Evolutionary conservation across 192 early-diverging fungal genomes (phyloP).

Genomic region (Cetraspora pellucida): DNA sequence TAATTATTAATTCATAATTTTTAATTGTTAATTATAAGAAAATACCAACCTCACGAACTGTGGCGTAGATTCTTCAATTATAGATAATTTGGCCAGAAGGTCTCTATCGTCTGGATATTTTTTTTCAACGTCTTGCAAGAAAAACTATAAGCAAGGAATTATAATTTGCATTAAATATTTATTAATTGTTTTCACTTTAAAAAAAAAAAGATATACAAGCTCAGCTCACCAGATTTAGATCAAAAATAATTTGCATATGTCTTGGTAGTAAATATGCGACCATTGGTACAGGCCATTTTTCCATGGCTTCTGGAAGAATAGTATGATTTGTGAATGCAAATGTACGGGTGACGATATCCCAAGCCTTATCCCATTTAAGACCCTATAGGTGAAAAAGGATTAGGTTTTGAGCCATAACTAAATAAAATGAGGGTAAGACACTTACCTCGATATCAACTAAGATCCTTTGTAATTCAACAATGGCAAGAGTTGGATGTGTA

Average conservation of each 20-base stretch:
- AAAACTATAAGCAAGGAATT: constrained; percentile 57
- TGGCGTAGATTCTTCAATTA: constrained; percentile 91
- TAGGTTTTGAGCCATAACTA: neutral
- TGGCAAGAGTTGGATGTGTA: constrained; percentile 94
- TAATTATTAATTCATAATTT: neutral
- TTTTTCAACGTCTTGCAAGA: constrained; percentile 92
- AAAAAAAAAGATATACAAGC: too few species aligned
- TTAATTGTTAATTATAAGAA: too few species aligned
- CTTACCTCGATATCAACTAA: constrained; percentile 84
- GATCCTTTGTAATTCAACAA: constrained; percentile 92
- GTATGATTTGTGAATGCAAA: constrained; percentile 99
- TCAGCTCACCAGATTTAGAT: constrained; percentile 81
- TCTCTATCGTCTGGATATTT: constrained; percentile 85
- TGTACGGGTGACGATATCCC: constrained; percentile 84
- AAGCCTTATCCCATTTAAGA: constrained; percentile 92
- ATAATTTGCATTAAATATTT: neutral
- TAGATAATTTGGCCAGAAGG: constrained; percentile 82
- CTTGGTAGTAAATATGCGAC: constrained; percentile 90
- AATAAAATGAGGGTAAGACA: neutral
- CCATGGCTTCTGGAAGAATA: constrained; percentile 96
- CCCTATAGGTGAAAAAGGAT: constrained; percentile 34
- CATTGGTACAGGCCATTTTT: constrained; percentile 96
- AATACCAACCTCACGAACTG: constrained; percentile 71
- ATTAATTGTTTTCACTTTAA: neutral
- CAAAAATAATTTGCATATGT: constrained; percentile 98